Evolutionary conservation across 352 stramenopile genomes (phyloP), one percentile per base, ranked within the genome.

Genomic region (Phytophthora sojae): DNA sequence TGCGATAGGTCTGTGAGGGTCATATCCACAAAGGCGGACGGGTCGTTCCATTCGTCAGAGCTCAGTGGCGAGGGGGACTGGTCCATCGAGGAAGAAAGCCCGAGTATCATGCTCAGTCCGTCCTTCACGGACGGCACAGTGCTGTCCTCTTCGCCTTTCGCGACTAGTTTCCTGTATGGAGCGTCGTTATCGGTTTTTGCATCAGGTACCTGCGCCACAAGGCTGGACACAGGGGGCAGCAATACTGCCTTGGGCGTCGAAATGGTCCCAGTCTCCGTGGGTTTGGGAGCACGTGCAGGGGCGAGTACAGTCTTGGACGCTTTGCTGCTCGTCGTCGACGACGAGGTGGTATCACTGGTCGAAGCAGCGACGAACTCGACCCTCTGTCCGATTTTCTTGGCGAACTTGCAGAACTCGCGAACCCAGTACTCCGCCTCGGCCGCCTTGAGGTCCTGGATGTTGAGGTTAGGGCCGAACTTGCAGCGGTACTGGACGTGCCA

Each of bases 401-500:
- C 82, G 64, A 95, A 93, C 63, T 80, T 82, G 51, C 86, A 64
- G 53, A 92, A 90, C 59, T 92, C 83, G 4, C 71, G 76, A 57
- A 88, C 79, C 87, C 85, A 93, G 51, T 91, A 95, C 5, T 26
- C 45, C 25, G 45, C 45, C 19, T 52, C 45, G 45, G 45, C 45
- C 17, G 45, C 45, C 45, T 52, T 52, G 17, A 52, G 45, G n/a
- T 52, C 45, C 51, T 89, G 84, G 58, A 93, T 90, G 62, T 90
- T 83, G 29, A 86, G 64, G 30, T 70, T 71, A 64, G 81, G 77
- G 7, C 82, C 81, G 39, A 89, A 83, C 57, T 90, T 90, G 70
- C 84, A 89, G 26, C 81, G 77, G 61, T 88, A 87, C 76, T 95
- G 82, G 57, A 95, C 80, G 73, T 93, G 84, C 87, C 87, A 95